A percentile compares a stretch with the other conserved stretches of the same genome.
These are phyloP conservation scores for Sporothrix mexicana DNA, from an alignment of 2,329 filamentous ascomycete species.

Conservation along the genomic window DNA sequence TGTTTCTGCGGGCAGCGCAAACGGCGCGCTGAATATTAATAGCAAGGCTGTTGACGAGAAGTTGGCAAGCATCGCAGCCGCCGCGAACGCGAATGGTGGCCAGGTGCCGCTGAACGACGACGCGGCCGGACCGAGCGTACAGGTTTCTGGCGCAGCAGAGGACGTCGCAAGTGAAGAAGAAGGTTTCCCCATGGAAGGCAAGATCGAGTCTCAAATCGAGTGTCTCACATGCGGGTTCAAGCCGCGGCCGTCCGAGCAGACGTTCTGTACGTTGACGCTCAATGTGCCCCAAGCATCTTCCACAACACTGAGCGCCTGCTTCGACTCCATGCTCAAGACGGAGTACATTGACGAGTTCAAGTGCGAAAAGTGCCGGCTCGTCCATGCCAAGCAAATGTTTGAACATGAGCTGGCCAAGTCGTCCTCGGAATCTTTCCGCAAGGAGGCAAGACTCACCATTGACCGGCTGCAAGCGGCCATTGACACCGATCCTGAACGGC, in stretches of 20 bases:
- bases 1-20: neutral
- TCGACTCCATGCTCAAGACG: constrained; percentile 91
- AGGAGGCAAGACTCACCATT: constrained; percentile 62
- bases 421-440: constrained; percentile 58
- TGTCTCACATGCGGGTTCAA: constrained; percentile 90
- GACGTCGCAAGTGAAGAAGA: constrained; percentile 57
- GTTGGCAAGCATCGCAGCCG: constrained; percentile 33
- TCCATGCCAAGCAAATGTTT: constrained; percentile 73
- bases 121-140: neutral
- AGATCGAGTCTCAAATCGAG: constrained; percentile 91
- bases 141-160: no score
- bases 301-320: constrained; percentile 83
- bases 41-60: constrained; percentile 33
- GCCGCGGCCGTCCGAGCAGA: constrained; percentile 80
- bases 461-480: constrained; percentile 71
- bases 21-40: constrained; percentile 33
- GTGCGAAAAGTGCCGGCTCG: constrained; percentile 89
- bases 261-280: constrained; percentile 89
- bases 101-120: neutral
- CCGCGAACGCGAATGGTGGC: neutral
- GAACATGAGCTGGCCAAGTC: constrained; percentile 63
- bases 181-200: constrained; percentile 90
- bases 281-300: constrained; percentile 85
- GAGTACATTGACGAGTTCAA: constrained; percentile 97
- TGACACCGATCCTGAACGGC: constrained; percentile 78